Conservation (phyloP, 2,329 filamentous ascomycete species). For the Leptodontidium sp. region DNA sequence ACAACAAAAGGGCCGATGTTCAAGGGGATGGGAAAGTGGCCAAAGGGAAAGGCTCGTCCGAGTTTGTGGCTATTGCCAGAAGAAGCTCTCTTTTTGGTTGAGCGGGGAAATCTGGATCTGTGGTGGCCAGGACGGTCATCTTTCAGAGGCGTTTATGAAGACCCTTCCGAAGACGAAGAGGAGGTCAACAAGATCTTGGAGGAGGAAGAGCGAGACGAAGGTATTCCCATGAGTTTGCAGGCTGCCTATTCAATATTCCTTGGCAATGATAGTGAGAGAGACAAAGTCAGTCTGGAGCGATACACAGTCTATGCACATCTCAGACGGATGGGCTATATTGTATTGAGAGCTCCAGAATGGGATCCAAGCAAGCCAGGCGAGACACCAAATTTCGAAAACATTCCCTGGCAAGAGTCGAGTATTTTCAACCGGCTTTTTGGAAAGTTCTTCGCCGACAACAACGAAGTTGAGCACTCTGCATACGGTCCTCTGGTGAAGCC, state of each 20-base stretch:
- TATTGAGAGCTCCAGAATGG: constrained; percentile 73
- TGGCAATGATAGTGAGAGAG: constrained; percentile 69
- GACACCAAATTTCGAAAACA: constrained; percentile 20
- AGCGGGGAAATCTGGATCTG: constrained; percentile 86
- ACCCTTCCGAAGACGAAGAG: constrained; percentile 42
- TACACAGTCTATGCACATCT: constrained; percentile 90
- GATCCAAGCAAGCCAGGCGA: constrained; percentile 45
- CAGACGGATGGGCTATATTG: constrained; percentile 82
- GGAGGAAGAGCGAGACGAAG: constrained; percentile 60
- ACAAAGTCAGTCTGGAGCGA: constrained; percentile 74
- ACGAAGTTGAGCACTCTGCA: constrained; percentile 38
- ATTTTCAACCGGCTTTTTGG: constrained; percentile 46
- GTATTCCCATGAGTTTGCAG: constrained; percentile 88
- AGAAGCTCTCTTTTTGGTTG: constrained; percentile 88
- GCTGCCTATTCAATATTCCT: constrained; percentile 88
- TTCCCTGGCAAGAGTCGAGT: constrained; percentile 31
- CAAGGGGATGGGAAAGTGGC: constrained; percentile 76
- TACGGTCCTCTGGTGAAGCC: constrained; percentile 67
- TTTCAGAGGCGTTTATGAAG: constrained; percentile 50
- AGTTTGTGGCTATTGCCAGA: constrained; percentile 88
- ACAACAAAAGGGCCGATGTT: constrained; percentile 76
- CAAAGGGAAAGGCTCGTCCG: constrained; percentile 63
- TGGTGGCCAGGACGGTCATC: constrained; percentile 76
- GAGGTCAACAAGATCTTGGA: constrained; percentile 48
- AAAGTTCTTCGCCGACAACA: constrained; percentile 40